Conservation (phyloP, 2,329 filamentous ascomycete species). For the Microsporum audouinii region DNA sequence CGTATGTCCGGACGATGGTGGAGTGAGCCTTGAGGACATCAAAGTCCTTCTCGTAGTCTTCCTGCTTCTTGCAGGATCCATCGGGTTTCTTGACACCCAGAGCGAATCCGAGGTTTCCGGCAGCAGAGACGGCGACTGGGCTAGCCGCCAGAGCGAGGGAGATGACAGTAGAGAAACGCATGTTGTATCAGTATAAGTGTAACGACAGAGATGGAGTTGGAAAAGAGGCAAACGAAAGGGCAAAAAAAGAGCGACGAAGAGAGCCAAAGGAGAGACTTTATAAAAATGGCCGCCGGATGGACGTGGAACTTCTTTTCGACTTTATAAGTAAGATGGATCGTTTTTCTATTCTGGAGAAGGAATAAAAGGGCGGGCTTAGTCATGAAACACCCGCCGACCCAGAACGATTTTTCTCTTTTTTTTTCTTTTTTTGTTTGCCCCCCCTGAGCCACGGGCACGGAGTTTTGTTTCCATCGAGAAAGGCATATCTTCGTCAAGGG, state of each 20-base stretch:
- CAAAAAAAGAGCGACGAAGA: conserved; percentile 1
- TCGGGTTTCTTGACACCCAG: conserved; percentile 54
- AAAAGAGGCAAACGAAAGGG: background rate
- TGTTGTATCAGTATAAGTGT: conserved; percentile 22
- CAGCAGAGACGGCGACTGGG: conserved; percentile 40
- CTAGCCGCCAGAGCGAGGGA: conserved; percentile 33
- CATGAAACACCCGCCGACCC: background rate
- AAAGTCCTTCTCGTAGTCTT: conserved; percentile 57
- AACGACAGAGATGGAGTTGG: background rate
- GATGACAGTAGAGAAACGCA: conserved; percentile 37
- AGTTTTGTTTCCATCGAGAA: too few species aligned
- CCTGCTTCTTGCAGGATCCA: conserved; percentile 49
- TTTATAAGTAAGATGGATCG: background rate
- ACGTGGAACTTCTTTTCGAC: background rate
- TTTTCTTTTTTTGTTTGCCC: background rate
- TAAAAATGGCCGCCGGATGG: background rate
- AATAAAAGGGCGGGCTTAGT: background rate
- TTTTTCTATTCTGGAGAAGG: background rate
- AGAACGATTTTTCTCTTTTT: background rate
- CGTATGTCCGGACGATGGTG: conserved; percentile 54
- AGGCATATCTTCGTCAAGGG: too few species aligned
- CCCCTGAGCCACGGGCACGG: background rate
- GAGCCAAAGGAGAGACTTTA: conserved; percentile 4
- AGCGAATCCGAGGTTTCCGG: conserved; percentile 52
- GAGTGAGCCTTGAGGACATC: conserved; percentile 45